Conservation (phyloP, 2,329 filamentous ascomycete species). For the Aureobasidium vineae region DNA sequence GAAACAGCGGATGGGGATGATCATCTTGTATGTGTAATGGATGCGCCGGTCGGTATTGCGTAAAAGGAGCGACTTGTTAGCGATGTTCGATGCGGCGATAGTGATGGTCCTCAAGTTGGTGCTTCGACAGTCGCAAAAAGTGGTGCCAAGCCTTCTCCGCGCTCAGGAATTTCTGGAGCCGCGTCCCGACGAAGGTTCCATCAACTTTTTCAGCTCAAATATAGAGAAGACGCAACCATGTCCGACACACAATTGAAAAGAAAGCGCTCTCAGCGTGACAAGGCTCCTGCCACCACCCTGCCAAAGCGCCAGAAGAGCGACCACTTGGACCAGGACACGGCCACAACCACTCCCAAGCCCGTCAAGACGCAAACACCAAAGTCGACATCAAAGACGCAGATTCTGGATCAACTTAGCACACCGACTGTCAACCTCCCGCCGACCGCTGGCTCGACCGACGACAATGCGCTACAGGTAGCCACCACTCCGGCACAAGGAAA, state of each 20-base stretch:
- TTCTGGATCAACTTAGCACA: background rate
- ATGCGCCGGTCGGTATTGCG: background rate
- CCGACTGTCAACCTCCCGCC: slow-evolving; percentile 1
- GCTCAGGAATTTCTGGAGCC: slow-evolving; percentile 20
- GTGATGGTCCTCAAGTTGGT: background rate
- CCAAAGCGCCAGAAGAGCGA: slow-evolving; percentile 23
- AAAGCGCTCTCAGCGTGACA: slow-evolving; percentile 27
- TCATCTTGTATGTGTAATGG: slow-evolving; percentile 59
- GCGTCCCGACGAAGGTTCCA: background rate
- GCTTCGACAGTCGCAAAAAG: slow-evolving; percentile 3
- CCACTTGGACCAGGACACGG: background rate
- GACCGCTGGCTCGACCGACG: background rate
- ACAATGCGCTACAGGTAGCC: slow-evolving; percentile 17
- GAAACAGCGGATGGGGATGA: slow-evolving; percentile 98
- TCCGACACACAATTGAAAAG: slow-evolving; percentile 25
- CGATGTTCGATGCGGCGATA: background rate
- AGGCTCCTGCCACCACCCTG: slow-evolving; percentile 20
- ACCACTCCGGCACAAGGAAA: background rate
- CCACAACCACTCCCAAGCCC: slow-evolving; percentile 12
- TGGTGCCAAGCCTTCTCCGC: slow-evolving; percentile 8
- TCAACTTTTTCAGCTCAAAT: background rate
- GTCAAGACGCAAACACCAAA: slow-evolving; percentile 22
- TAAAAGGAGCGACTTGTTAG: background rate
- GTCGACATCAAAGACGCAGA: slow-evolving; percentile 14
- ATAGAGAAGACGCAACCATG: background rate